Evolutionary conservation across 345 rosid genomes (phyloP), one percentile per base, ranked within the genome.

Genomic region (Streptanthus diversifolius): DNA sequence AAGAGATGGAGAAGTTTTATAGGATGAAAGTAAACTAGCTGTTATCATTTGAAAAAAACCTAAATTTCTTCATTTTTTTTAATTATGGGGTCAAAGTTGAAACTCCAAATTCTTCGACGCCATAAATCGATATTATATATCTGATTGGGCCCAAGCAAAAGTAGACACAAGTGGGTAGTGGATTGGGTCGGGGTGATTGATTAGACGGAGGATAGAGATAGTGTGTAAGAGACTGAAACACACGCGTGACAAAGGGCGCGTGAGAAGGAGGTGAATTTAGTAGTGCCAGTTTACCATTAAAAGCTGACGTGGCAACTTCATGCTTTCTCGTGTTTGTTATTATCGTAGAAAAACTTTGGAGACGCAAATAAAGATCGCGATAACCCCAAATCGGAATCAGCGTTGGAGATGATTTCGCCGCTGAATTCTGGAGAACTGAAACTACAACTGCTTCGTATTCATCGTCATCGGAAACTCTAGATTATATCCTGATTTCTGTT

Each of bases 221-320:
- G 30, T 62, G 52, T 43, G 67, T 4, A 22, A 2, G 25, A 44
- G 56, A 45, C 8, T 71, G 51, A 0, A 19, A 7, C 8, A 12
- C 54, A 72, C 54, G 35, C 52, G 63, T 30, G 2, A 29, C 1
- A 14, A 2, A 43, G 9, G 19, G 35, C 36, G 76, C 54, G 56
- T 62, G 63, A 18, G 17, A 0, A 21, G 19, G 2, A 6, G 29
- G 15, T 47, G 39, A 48, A 24, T 0, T 7, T 14, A 35, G 67
- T 18, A 30, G 67, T 47, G 74, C 32, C 18, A 15, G 15, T 52
- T 10, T 44, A 69, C 45, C 45, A 29, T 43, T 15, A 51, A 44
- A 71, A 49, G 36, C 63, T 52, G 76, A 72, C 76, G 76, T 72
- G 76, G 30, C 76, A 14, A 9, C 2, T 41, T 63, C 56, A 72